A percentile compares a stretch with the other conserved stretches of the same genome.
Conservation (phyloP, 345 rosid species). For the Populus nigra region DNA sequence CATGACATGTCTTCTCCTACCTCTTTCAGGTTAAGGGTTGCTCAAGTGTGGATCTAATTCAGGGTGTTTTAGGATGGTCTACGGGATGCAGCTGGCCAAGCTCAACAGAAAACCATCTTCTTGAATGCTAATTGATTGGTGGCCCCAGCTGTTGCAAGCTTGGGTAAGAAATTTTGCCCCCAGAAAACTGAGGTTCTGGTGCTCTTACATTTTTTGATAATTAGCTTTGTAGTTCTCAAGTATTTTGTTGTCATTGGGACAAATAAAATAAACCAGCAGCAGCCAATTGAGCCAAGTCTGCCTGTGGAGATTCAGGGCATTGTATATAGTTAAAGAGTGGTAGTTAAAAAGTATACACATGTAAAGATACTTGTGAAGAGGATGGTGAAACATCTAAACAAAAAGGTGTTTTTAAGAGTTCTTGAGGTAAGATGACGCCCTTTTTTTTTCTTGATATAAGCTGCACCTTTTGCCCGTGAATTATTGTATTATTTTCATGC, state of each 20-base stretch:
- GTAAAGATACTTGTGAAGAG: slow-evolving; percentile 32
- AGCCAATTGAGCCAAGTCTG: slow-evolving; percentile 36
- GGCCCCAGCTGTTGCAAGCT: slow-evolving; percentile 29
- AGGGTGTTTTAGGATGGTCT: slow-evolving; percentile 92
- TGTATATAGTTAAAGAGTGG: slow-evolving; percentile 50
- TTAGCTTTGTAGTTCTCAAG: slow-evolving; percentile 19
- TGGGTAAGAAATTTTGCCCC: slow-evolving; percentile 61
- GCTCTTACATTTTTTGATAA: slow-evolving; percentile 18
- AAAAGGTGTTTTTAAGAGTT: slow-evolving; percentile 2
- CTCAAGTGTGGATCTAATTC: slow-evolving; percentile 67
- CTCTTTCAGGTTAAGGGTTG: slow-evolving; percentile 64
- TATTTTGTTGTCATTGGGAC: slow-evolving; percentile 31
- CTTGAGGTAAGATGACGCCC: background rate
- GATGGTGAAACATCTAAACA: slow-evolving; percentile 16
- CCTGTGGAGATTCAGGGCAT: slow-evolving; percentile 38
- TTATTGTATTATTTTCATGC: too few relatives aligned
- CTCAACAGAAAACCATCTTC: slow-evolving; percentile 45
- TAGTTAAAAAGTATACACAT: slow-evolving; percentile 31
- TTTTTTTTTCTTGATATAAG: background rate
- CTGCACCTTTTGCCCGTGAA: background rate
- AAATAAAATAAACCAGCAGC: slow-evolving; percentile 41
- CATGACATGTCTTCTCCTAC: slow-evolving; percentile 5
- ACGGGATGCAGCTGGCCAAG: slow-evolving; percentile 93
- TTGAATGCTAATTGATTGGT: slow-evolving; percentile 52
- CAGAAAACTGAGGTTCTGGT: slow-evolving; percentile 19